These are phyloP conservation scores for Diaporthe capsici DNA, from an alignment of 2,329 filamentous ascomycete genomes.

Conservation along the genomic window DNA sequence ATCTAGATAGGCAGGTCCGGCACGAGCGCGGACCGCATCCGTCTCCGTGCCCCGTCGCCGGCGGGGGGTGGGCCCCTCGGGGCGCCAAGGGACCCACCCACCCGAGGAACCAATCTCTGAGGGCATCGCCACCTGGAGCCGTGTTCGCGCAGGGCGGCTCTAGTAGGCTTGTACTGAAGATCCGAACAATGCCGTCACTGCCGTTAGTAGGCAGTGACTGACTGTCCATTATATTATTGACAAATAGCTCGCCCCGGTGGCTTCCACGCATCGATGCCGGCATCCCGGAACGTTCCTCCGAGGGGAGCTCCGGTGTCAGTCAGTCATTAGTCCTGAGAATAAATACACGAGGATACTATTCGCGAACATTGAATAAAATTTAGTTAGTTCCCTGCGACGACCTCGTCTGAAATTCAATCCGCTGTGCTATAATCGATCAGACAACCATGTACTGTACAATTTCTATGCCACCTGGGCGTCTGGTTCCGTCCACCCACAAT, in stretches of 20 bases:
- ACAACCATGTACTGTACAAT: background rate
- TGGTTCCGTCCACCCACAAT: background rate
- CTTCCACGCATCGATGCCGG: background rate
- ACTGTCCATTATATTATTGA: background rate
- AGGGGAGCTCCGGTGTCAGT: background rate
- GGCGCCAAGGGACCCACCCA: background rate
- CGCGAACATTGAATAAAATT: background rate
- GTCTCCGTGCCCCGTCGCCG: constrained; percentile 16
- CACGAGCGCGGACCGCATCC: constrained; percentile 25
- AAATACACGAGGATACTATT: background rate
- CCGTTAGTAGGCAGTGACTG: background rate
- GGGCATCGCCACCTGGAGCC: background rate
- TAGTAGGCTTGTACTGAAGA: background rate
- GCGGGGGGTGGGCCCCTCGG: background rate
- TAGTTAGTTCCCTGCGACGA: background rate
- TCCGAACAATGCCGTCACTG: background rate
- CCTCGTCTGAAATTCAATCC: background rate
- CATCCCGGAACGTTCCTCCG: background rate
- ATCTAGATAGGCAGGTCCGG: constrained; percentile 29
- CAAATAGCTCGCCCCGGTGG: background rate
- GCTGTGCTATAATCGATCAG: background rate
- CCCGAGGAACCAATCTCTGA: background rate
- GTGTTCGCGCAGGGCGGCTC: background rate
- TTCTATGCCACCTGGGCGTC: background rate
- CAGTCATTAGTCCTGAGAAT: background rate